phyloP scores from a whole-genome alignment of 140 eudicot genomes.

The Senecio squalidus region DNA sequence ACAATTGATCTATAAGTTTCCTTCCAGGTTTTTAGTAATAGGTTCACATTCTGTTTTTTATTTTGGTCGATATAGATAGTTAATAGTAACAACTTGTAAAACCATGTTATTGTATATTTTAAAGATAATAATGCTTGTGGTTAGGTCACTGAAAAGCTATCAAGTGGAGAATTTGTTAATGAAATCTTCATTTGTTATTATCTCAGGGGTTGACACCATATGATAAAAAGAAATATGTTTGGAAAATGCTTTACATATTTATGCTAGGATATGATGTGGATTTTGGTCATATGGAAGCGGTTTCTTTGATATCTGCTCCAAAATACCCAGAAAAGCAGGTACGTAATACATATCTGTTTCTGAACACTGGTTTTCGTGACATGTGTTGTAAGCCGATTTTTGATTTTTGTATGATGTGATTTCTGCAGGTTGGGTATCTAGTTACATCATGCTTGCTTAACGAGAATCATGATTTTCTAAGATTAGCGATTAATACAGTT shows the following conservation, averaged over 20 bases:
- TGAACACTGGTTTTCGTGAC: slow-evolving; percentile 3
- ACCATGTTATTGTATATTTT: neutral
- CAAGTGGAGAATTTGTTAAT: neutral
- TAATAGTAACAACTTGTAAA: neutral
- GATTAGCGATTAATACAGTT: slow-evolving; percentile 93
- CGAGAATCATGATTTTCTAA: slow-evolving; percentile 92
- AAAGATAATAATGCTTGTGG: neutral
- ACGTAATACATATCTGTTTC: slow-evolving; percentile 11
- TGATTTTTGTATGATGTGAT: slow-evolving; percentile 1
- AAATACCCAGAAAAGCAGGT: slow-evolving; percentile 99
- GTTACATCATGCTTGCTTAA: slow-evolving; percentile 94
- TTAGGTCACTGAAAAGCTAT: neutral
- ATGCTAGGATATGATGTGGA: slow-evolving; percentile 99
- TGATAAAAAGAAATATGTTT: slow-evolving; percentile 95
- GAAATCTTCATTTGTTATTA: slow-evolving; percentile 5
- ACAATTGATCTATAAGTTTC: neutral
- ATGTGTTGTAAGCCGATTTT: neutral
- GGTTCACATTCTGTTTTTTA: neutral
- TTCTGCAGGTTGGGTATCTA: slow-evolving; percentile 89
- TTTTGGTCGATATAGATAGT: neutral
- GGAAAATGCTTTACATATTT: slow-evolving; percentile 97
- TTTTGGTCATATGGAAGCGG: slow-evolving; percentile 99
- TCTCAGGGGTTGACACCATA: slow-evolving; percentile 79
- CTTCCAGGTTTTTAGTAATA: neutral
- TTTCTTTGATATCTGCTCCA: slow-evolving; percentile 95